Base-by-base conservation (phyloP, 306 rosid genomes). In the Malus orientalis region DNA sequence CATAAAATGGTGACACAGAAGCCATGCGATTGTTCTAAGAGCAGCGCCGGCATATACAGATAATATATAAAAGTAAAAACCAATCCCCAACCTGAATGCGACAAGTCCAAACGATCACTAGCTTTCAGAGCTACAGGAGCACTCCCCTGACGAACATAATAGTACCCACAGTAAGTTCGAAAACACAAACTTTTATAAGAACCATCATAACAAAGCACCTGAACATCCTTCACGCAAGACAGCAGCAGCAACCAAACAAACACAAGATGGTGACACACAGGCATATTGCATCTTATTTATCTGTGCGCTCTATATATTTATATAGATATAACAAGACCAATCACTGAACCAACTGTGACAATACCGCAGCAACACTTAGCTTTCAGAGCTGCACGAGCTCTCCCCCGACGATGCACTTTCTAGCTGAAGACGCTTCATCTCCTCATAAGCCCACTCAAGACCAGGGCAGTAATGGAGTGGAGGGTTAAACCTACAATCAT, bases 381-480 rank as follows among this genome's bases (percentile, higher is more conserved):
- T 79, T 74, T 91, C 97, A 44, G 97, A 91, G 83, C 96, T 89
- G 84, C 29, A 83, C 74, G 97, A 90, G 70, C 89, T 82, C 69
- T 88, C 93, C 59, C 81, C 88, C 0, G 80, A 74, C 1, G 91
- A 90, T 8, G 78, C 77, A 79, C 74, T 88, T 47, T 84, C 90
- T 14, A 55, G 81, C 78, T 53, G 88, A 20, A 89, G 88, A 63
- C 91, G 91, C 81, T 85, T 91, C 96, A 95, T 78, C 86, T 95
- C 98, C 83, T 95, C 98, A 10, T 95, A 95, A 63, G 97, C 98
- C 98, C 98, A 95, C 80, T 95, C 98, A 53, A 95, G 98, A 53
- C 97, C 96, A 0, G 87, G 86, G 84, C 97, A 95, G 86, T 95
- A 95, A 81, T 95, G 97, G 67, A 95, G 86, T 25, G 98, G 98